Evolutionary conservation across 2,329 filamentous ascomycete genomes (phyloP), one percentile per base, ranked within the genome.

Genomic region (Sarocladiaceae sp.): DNA sequence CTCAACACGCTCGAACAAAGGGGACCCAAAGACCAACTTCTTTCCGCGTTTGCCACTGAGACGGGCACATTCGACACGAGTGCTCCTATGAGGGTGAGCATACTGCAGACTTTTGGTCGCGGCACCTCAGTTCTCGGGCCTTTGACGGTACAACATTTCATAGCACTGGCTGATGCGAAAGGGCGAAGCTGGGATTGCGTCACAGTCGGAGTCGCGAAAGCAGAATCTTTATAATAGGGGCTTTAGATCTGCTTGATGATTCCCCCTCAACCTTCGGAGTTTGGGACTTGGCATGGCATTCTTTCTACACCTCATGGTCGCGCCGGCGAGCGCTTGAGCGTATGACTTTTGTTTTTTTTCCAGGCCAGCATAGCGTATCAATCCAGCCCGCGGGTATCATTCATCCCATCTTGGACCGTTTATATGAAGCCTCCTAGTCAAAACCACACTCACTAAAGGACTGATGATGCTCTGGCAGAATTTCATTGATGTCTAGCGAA

Each of bases 351-450:
- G 31, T 35, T 52, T 40, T 55, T 54, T 51, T 52, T 58, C 57
- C 50, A 55, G 50, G 36, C 44, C 46, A 52, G 55, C 54, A 52
- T 56, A 57, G 58, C 58, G 55, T 51, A 55, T 39, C 39, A 54
- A 57, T 39, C 44, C 4, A 17, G 22, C 11, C 40, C 25, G 17
- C 17, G 25, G 4, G 4, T 23, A 40, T 40, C n/a, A 22, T 23
- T 46, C 11, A 33, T 15, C 17, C 13, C 26, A 29, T 33, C 4
- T 18, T 33, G n/a, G n/a, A n/a, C n/a, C n/a, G n/a, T n/a, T n/a
- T n/a, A n/a, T n/a, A n/a, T n/a, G n/a, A n/a, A n/a, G n/a, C n/a
- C n/a, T n/a, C n/a, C n/a, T n/a, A n/a, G n/a, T n/a, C n/a, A n/a
- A n/a, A n/a, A n/a, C n/a, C n/a, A n/a, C n/a, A n/a, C n/a, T n/a